Conservation (phyloP, 371 early-diverging fungal species). For the Dentiscutata heterogama region DNA sequence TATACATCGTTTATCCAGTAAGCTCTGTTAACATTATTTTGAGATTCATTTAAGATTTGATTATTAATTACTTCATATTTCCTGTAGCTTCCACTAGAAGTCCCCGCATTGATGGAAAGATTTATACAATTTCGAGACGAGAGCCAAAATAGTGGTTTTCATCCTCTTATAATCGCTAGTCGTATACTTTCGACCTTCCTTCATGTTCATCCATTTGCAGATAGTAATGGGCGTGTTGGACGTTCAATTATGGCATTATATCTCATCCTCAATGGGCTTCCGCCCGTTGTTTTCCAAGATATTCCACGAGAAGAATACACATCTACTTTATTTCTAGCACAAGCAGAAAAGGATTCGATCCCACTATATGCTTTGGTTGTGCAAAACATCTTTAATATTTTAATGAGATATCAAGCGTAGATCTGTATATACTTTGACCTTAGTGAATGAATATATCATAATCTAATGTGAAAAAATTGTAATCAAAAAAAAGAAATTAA, state of each 20-base stretch:
- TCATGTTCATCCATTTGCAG: conserved; percentile 35
- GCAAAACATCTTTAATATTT: conserved; percentile 35
- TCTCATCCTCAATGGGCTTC: conserved; percentile 25
- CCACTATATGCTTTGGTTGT: background rate
- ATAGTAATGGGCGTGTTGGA: conserved; percentile 35
- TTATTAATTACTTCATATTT: conserved; percentile 28
- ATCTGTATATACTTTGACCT: conserved; percentile 1
- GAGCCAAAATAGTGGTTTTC: background rate
- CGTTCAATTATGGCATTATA: conserved; percentile 35
- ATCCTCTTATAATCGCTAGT: conserved; percentile 31
- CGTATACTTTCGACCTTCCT: conserved; percentile 32
- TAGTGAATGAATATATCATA: background rate
- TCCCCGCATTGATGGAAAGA: conserved; percentile 37
- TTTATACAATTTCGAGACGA: conserved; percentile 30
- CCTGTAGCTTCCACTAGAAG: conserved; percentile 22
- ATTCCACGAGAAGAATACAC: conserved; percentile 3
- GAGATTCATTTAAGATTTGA: conserved; percentile 11
- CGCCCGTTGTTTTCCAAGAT: conserved; percentile 26
- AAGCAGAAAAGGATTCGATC: conserved; percentile 29
- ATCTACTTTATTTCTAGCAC: conserved; percentile 31
- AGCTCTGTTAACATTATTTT: background rate
- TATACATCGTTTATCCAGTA: conserved; percentile 30
- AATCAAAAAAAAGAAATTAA: background rate
- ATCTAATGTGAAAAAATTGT: conserved; percentile 9
- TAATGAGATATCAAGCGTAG: conserved; percentile 34